Evolutionary conservation across 164 flowering plant species (phyloP), one percentile per base, ranked within the genome.

Genomic region (Tetrastigma voinierianum): DNA sequence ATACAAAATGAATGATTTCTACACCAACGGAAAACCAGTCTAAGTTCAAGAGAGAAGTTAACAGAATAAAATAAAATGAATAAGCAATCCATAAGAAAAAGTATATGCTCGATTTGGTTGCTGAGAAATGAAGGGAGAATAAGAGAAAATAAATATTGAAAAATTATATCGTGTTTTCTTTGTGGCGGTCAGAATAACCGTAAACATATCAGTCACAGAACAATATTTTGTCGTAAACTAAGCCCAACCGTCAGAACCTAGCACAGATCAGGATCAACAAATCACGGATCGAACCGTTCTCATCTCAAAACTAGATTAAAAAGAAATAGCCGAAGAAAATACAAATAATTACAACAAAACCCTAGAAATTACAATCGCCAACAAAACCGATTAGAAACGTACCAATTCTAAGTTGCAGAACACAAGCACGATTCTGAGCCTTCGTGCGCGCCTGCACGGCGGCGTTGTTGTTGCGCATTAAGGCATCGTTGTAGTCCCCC

Each of bases 391-490:
- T 32, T 13, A 40, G 18, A 51, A n/a, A 16, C 24, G 12, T 73
- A 93, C 98, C 89, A 87, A 79, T 72, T 93, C n/a, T 93, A 69
- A 91, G 84, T 73, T 91, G 96, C 66, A 84, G 89, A 71, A 93
- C 93, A 74, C 81, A 87, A 18, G 93, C 91, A 40, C 98, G 91
- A 64, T 84, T 91, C 82, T 86, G 93, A 3, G 85, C 86, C 75
- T 93, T 93, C 63, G 93, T 77, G 40, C 96, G 96, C 46, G 88
- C 93, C 80, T 91, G 97, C 15, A 90, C 94, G 69, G 86, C 83
- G 57, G 96, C 77, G 80, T 88, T 84, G 49, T 77, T 79, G 84
- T 85, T 84, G 67, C 98, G 98, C 86, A 84, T 80, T 78, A 91
- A 81, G 16, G 97, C 80, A 70, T 91, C 94, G 72, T 79, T 82